Evolutionary conservation across 2,329 filamentous ascomycete species (phyloP).

Genomic region (Pezicula carpinea): DNA sequence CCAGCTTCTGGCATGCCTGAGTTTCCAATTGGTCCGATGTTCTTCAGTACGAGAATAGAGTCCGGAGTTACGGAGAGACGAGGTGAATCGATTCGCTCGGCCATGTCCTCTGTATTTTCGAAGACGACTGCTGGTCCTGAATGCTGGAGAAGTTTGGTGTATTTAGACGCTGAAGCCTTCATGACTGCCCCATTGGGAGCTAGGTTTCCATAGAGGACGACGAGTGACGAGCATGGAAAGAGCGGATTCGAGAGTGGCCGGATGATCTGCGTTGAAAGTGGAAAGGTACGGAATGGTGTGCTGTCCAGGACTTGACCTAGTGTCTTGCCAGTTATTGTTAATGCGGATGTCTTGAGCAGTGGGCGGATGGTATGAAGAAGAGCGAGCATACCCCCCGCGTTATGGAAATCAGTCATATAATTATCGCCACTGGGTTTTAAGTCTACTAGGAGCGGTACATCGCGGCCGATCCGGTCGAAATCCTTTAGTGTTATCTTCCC

Average conservation of each 20-base stretch:
- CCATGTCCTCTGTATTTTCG: conserved; percentile 40
- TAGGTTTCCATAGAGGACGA: conserved; percentile 41
- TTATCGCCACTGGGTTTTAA: conserved; percentile 49
- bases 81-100: conserved; percentile 39
- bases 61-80: conserved; percentile 37
- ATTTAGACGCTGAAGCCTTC: conserved; percentile 46
- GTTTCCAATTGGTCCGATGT: conserved; percentile 45
- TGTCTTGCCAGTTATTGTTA: conserved; percentile 42
- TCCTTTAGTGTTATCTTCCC: conserved; percentile 40
- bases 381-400: conserved; percentile 45
- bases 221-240: conserved; percentile 38
- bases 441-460: conserved; percentile 42
- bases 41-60: conserved; percentile 42
- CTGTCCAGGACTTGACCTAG: conserved; percentile 40
- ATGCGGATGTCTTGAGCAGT: conserved; percentile 39
- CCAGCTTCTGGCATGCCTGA: conserved; percentile 50
- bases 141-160: conserved; percentile 38
- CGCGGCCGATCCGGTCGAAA: conserved; percentile 42
- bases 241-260: conserved; percentile 39
- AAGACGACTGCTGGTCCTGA: conserved; percentile 43
- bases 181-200: conserved; percentile 43
- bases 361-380: conserved; percentile 41
- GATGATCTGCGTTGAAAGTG: conserved; percentile 37
- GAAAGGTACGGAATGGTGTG: conserved; percentile 36
- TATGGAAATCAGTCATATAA: conserved; percentile 51